A percentile compares a stretch with the other conserved stretches of the same genome.
Evolutionary conservation across 1,284 basidiomycete genomes (phyloP).

Genomic region (Ganoderma meredithae): DNA sequence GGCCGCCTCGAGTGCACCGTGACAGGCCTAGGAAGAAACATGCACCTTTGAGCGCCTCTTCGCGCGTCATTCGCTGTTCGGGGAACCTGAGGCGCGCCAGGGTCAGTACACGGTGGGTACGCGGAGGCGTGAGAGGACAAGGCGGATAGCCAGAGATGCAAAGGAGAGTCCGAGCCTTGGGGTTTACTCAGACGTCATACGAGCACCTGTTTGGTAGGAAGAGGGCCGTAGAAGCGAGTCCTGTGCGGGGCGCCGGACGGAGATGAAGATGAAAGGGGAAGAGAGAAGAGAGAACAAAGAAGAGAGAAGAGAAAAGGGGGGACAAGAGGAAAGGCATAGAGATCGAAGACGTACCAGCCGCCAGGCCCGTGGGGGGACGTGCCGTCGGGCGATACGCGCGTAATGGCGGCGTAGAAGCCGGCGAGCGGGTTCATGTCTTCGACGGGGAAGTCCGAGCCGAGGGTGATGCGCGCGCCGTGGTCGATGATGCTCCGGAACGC

Average conservation of each 20-base stretch:
- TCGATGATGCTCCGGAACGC: slow-evolving; percentile 81
- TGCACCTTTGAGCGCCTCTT: slow-evolving; percentile 74
- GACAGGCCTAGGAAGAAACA: no score
- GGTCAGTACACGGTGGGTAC: slow-evolving; percentile 10
- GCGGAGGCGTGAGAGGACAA: not conserved
- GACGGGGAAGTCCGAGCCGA: slow-evolving; percentile 93
- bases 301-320: not conserved
- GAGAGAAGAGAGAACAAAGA: not conserved
- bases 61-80: slow-evolving; percentile 76
- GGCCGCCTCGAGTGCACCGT: not conserved
- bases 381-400: slow-evolving; percentile 76
- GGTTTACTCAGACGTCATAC: no score
- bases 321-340: no score
- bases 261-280: not conserved
- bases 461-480: slow-evolving; percentile 65
- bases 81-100: slow-evolving; percentile 67
- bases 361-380: slow-evolving; percentile 81
- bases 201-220: not conserved
- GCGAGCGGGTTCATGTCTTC: slow-evolving; percentile 79
- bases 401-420: slow-evolving; percentile 88
- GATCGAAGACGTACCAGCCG: slow-evolving; percentile 70
- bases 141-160: not conserved
- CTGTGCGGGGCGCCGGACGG: not conserved
- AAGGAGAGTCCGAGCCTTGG: no score
- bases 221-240: not conserved